Base-by-base conservation (phyloP, 1,284 basidiomycete species). In the Ceratobasidium sp. region DNA sequence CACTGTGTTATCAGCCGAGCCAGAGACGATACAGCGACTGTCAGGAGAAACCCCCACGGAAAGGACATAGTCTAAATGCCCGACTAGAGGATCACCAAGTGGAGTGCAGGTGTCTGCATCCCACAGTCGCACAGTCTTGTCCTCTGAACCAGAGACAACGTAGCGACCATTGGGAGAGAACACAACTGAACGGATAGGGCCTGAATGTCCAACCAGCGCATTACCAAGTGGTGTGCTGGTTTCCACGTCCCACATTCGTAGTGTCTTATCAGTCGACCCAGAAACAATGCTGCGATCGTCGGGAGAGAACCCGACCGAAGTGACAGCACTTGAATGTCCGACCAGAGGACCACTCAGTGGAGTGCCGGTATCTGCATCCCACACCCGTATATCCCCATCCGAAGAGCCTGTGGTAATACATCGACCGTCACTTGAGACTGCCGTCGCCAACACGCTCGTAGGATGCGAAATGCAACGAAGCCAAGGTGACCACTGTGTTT, bases 391-490 rank as follows among this genome's bases (percentile, higher is more conserved):
- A 15, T 65, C 59, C 7, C n/a, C 7, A 41, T 75, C 66, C 4
- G 8, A 14, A 4, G 74, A 57, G 53, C 74, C 65, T 7, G 74
- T 71, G 29, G 53, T 66, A 29, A 75, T 33, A 7, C 64, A 41
- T 15, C 11, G 17, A 5, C 65, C 54, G 33, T 71, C 65, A 19
- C 11, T 41, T 41, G 36, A 41, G 14, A n/a, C n/a, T 11, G 36
- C 36, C 4, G 11, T 41, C 4, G 36, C 36, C 11, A 41, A 41
- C 6, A 41, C 36, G 11, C 36, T 11, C 11, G 36, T 41, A 41
- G 36, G 36, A 41, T 41, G 36, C 11, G 36, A 41, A 5, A 41
- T 41, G 11, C 11, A 11, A 41, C 36, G 36, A 4, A 11, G 4
- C 36, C 36, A 41, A 41, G 24, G 50, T 51, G 50, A 24, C 50